These are phyloP conservation scores for Phoma sp. DNA, from an alignment of 2,329 filamentous ascomycete genomes.

Conservation along the genomic window DNA sequence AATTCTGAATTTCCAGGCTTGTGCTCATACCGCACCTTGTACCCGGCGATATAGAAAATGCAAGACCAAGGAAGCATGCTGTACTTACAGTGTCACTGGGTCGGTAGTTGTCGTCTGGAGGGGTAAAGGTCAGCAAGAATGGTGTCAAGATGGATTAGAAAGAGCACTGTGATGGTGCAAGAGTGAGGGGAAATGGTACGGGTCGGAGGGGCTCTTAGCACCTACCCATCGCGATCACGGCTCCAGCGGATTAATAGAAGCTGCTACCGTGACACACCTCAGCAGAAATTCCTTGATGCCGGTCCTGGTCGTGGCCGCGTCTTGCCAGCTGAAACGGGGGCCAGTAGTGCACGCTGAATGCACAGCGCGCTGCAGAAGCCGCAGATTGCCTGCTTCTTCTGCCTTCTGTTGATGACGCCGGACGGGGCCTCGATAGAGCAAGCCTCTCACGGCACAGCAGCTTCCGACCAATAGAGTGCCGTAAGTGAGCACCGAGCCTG, in stretches of 20 bases:
- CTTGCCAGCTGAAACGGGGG: conserved; percentile 34
- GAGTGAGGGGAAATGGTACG: conserved; percentile 21
- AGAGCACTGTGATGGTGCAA: conserved; percentile 34
- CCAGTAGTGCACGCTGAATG: conserved; percentile 37
- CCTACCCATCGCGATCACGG: conserved; percentile 37
- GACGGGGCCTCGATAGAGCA: conserved; percentile 36
- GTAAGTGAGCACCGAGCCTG: conserved; percentile 29
- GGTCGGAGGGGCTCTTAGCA: conserved; percentile 28
- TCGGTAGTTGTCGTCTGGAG: conserved; percentile 36
- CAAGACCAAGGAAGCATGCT: conserved; percentile 11
- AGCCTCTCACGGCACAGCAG: conserved; percentile 36
- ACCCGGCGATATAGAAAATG: conserved; percentile 4
- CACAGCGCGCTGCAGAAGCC: conserved; percentile 36
- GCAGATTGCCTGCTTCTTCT: conserved; percentile 39
- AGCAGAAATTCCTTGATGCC: conserved; percentile 30
- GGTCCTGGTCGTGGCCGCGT: conserved; percentile 31
- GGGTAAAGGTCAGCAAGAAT: conserved; percentile 27
- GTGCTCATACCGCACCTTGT: background rate
- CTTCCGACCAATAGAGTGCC: conserved; percentile 34
- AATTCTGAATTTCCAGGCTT: background rate
- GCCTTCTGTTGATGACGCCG: conserved; percentile 43
- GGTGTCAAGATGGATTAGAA: conserved; percentile 22
- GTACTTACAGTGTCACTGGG: conserved; percentile 33
- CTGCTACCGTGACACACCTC: conserved; percentile 31
- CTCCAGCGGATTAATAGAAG: conserved; percentile 30